phyloP scores from a whole-genome alignment of 208 protist genomes.

The Vickermania ingenoplastis region DNA sequence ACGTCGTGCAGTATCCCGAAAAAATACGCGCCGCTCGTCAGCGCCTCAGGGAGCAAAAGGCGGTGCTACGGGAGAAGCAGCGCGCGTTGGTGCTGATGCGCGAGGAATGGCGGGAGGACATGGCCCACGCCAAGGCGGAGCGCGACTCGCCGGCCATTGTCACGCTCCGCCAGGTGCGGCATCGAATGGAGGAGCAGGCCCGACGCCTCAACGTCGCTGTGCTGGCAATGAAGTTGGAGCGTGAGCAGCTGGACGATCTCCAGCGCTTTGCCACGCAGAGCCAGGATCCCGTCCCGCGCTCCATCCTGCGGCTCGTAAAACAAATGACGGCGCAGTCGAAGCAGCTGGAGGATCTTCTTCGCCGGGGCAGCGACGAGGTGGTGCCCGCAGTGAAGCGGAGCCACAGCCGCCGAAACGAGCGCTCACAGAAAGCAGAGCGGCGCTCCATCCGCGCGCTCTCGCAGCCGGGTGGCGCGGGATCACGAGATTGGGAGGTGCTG shows the following conservation, averaged over 20 bases:
- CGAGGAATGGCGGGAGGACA: conserved; percentile 49
- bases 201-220: conserved; percentile 44
- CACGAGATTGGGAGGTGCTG: background rate
- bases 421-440: no score
- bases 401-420: background rate
- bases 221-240: conserved; percentile 23
- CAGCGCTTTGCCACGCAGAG: background rate
- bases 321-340: conserved; percentile 26
- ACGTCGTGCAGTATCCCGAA: no score
- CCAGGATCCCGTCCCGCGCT: background rate
- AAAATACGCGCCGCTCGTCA: background rate
- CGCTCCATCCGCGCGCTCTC: background rate
- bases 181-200: conserved; percentile 39
- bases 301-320: conserved; percentile 19
- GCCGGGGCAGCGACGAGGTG: background rate
- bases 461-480: background rate
- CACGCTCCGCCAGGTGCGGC: conserved; percentile 35
- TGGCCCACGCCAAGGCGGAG: conserved; percentile 21
- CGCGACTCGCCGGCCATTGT: conserved; percentile 19
- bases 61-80: background rate
- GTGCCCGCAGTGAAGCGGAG: background rate
- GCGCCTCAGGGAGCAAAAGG: background rate
- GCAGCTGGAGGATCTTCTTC: conserved; percentile 24
- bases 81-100: conserved; percentile 24
- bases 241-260: conserved; percentile 19